Percentiles rank a stretch among this genome's conserved stretches.
Evolutionary conservation across 1,284 basidiomycete species (phyloP).

Genomic region (Prillingera fragicola): DNA sequence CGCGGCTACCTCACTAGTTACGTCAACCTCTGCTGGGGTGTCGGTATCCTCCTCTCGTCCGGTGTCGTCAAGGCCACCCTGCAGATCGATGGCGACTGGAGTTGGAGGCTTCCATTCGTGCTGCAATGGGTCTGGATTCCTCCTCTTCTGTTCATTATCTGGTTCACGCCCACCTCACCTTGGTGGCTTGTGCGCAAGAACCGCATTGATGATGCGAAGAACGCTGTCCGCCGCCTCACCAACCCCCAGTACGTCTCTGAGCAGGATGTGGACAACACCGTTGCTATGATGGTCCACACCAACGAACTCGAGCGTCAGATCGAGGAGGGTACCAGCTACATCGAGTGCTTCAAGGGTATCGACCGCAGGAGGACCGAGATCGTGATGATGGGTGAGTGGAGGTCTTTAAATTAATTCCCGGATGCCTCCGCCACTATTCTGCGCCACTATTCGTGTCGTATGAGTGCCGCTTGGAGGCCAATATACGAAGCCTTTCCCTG

Average conservation of each 20-base stretch:
- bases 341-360: slow-evolving; percentile 24
- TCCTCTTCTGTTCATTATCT: slow-evolving; percentile 33
- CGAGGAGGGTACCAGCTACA: slow-evolving; percentile 17
- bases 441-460: too few species aligned
- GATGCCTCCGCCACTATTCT: too few species aligned
- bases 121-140: slow-evolving; percentile 46
- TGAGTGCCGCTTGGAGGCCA: too few species aligned
- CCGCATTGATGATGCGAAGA: slow-evolving; percentile 31
- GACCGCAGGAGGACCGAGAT: slow-evolving; percentile 23
- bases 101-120: slow-evolving; percentile 34
- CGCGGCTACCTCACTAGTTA: slow-evolving; percentile 42
- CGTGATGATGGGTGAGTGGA: slow-evolving; percentile 11
- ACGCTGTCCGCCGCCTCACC: slow-evolving; percentile 21
- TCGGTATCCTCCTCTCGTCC: slow-evolving; percentile 39
- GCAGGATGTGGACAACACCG: slow-evolving; percentile 17
- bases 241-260: slow-evolving; percentile 17
- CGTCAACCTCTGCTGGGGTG: slow-evolving; percentile 47
- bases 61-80: slow-evolving; percentile 48
- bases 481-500: too few species aligned
- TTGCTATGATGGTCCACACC: slow-evolving; percentile 37
- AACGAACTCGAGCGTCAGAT: slow-evolving; percentile 28
- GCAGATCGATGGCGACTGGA: slow-evolving; percentile 30
- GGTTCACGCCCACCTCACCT: slow-evolving; percentile 28
- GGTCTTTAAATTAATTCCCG: too few species aligned
- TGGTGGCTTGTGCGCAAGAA: slow-evolving; percentile 40